Conservation (phyloP, 306 rosid genomes). For the Calophaca sinica region DNA sequence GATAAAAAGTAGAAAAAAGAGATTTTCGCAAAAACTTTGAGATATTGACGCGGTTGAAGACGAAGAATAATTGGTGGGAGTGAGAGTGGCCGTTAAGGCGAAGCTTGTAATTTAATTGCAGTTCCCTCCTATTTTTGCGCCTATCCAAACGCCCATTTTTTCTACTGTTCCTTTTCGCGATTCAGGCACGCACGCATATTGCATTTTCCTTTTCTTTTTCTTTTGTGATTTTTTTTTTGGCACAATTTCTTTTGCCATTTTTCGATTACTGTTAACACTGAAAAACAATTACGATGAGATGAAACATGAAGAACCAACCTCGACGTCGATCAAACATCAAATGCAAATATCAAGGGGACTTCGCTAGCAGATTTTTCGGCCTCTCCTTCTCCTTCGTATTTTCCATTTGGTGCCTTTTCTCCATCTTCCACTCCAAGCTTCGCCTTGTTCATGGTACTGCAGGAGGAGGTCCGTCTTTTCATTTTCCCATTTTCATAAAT, state of each 20-base stretch:
- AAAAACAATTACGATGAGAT: conserved; percentile 18
- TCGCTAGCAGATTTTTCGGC: conserved; percentile 56
- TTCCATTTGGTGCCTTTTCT: conserved; percentile 70
- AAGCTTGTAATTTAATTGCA: neutral
- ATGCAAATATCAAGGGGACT: conserved; percentile 46
- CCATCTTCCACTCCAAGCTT: conserved; percentile 64
- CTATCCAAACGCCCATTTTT: conserved; percentile 20
- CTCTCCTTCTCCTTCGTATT: conserved; percentile 72
- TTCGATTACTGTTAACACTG: neutral
- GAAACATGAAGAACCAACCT: conserved; percentile 62
- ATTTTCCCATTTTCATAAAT: neutral
- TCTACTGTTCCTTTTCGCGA: neutral
- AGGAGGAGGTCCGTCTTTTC: conserved; percentile 59
- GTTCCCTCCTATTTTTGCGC: conserved; percentile 24
- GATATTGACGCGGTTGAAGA: conserved; percentile 10
- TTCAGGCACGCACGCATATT: neutral
- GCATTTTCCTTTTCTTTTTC: neutral
- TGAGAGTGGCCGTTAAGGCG: conserved; percentile 32
- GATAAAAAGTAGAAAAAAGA: too few species aligned
- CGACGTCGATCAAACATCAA: conserved; percentile 43
- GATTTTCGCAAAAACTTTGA: neutral
- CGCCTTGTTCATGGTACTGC: conserved; percentile 61
- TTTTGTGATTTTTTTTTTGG: too few species aligned
- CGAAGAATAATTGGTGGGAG: neutral
- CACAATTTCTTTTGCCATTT: too few species aligned